A percentile compares a stretch with the other conserved stretches of the same genome.
Evolutionary conservation across 495 filamentous ascomycete species (phyloP).

Genomic region (Margaritispora aquatica): DNA sequence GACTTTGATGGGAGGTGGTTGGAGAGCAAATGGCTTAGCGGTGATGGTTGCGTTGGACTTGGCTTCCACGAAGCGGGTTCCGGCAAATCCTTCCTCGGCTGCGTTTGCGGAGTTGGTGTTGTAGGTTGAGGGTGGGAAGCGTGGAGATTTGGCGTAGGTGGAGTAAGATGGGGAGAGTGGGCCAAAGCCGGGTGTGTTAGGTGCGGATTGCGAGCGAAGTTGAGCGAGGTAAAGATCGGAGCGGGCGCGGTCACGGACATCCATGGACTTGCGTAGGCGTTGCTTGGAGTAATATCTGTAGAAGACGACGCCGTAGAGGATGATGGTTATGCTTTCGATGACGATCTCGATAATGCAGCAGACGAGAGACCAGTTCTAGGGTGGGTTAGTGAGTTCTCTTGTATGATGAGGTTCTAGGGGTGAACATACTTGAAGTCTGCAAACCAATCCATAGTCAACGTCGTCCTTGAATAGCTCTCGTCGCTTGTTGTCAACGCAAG

Average conservation of each 20-base stretch:
- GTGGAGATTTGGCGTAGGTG: conserved; percentile 44
- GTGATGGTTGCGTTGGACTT: conserved; percentile 34
- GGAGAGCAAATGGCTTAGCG: conserved; percentile 67
- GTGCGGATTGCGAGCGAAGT: conserved; percentile 83
- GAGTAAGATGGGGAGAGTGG: conserved; percentile 53
- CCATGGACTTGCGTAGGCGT: conserved; percentile 91
- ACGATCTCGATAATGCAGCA: conserved; percentile 97
- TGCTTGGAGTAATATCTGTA: conserved; percentile 96
- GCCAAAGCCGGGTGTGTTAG: conserved; percentile 86
- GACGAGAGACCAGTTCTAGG: conserved; percentile 87
- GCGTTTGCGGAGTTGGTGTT: conserved; percentile 37
- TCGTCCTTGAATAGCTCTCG: conserved; percentile 65
- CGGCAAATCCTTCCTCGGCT: conserved; percentile 35
- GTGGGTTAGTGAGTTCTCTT: conserved; percentile 21
- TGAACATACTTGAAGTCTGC: conserved; percentile 74
- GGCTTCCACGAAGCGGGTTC: conserved; percentile 42
- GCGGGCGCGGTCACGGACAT: conserved; percentile 86
- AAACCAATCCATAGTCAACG: conserved; percentile 87
- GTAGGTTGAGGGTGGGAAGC: conserved; percentile 46
- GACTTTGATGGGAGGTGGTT: conserved; percentile 72
- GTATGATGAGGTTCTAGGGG: background rate
- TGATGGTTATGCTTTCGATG: conserved; percentile 84
- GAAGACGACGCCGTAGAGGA: conserved; percentile 89
- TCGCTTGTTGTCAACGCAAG: conserved; percentile 82
- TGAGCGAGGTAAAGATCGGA: conserved; percentile 95